Conservation (phyloP, 78 protist species). For the Guillardia theta region DNA sequence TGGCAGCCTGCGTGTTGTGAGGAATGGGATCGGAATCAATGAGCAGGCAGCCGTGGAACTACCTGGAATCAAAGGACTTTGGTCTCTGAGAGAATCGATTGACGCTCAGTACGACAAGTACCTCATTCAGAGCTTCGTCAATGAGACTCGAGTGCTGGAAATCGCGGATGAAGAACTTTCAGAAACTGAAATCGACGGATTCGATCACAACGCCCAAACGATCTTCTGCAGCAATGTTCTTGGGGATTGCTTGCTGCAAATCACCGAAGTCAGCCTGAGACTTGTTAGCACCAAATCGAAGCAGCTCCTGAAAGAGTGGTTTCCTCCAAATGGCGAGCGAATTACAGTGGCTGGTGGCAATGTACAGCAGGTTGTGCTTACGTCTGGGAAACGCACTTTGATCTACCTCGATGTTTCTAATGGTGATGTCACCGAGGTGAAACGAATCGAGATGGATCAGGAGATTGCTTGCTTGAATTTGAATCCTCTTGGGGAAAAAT, state of each 20-base stretch:
- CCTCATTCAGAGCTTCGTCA: conserved; percentile 75
- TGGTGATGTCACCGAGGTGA: neutral
- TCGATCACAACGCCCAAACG: conserved; percentile 60
- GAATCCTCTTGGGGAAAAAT: neutral
- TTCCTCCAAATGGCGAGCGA: neutral
- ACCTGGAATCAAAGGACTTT: conserved; percentile 81
- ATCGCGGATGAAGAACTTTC: conserved; percentile 75
- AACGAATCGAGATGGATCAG: conserved; percentile 32
- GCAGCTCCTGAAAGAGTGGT: neutral
- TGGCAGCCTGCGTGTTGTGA: conserved; percentile 83
- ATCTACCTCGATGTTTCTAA: neutral
- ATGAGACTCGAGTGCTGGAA: conserved; percentile 69
- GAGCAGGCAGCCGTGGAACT: conserved; percentile 81
- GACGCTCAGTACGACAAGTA: neutral
- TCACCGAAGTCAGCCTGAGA: neutral
- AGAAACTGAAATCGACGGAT: conserved; percentile 56
- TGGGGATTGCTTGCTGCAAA: neutral
- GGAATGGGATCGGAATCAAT: conserved; percentile 89
- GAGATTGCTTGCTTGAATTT: conserved; percentile 81
- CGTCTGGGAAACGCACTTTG: neutral
- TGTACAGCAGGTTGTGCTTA: neutral
- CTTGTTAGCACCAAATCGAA: neutral
- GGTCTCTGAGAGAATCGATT: conserved; percentile 51
- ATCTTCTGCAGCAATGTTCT: conserved; percentile 61
- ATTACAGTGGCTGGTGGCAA: neutral